Percentiles rank a stretch among this genome's conserved stretches.
Conservation (phyloP, 192 early-diverging fungal species). For the Rhizoclosmatium globosum region DNA sequence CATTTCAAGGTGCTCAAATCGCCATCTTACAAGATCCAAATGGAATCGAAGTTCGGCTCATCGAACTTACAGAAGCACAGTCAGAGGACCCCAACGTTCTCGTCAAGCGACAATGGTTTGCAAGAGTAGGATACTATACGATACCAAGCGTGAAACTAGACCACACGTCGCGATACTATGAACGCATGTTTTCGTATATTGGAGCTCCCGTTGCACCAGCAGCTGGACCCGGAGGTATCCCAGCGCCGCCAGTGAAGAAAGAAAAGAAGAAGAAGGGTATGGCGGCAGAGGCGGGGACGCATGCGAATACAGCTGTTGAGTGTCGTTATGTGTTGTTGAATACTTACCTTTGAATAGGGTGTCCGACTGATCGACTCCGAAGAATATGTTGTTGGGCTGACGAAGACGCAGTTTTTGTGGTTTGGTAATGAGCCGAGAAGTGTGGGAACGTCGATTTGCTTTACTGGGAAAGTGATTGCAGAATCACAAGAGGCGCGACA, state of each 20-base stretch:
- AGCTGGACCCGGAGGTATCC: neutral
- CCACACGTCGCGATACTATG: conserved; percentile 44
- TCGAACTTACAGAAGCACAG: conserved; percentile 58
- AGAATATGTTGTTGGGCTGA: conserved; percentile 56
- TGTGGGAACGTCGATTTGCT: conserved; percentile 48
- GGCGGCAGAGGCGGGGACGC: conserved; percentile 43
- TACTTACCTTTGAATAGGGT: conserved; percentile 27
- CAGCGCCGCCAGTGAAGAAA: neutral
- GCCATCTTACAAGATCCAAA: conserved; percentile 61
- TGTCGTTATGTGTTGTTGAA: conserved; percentile 1
- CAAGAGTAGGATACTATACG: conserved; percentile 60
- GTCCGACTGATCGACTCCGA: conserved; percentile 62
- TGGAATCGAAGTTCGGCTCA: conserved; percentile 59
- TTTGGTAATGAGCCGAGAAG: conserved; percentile 58
- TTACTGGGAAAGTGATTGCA: conserved; percentile 51
- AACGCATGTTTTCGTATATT: conserved; percentile 42
- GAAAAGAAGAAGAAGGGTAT: conserved; percentile 26
- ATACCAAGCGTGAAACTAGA: conserved; percentile 51
- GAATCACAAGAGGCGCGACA: conserved; percentile 35
- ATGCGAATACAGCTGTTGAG: conserved; percentile 16
- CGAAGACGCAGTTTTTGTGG: conserved; percentile 57
- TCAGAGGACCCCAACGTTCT: conserved; percentile 44
- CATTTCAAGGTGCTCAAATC: conserved; percentile 55
- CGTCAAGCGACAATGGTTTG: conserved; percentile 55
- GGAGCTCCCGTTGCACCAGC: neutral